Base-by-base conservation (phyloP, 768 basidiomycete species). In the Leccinum ochraceum region DNA sequence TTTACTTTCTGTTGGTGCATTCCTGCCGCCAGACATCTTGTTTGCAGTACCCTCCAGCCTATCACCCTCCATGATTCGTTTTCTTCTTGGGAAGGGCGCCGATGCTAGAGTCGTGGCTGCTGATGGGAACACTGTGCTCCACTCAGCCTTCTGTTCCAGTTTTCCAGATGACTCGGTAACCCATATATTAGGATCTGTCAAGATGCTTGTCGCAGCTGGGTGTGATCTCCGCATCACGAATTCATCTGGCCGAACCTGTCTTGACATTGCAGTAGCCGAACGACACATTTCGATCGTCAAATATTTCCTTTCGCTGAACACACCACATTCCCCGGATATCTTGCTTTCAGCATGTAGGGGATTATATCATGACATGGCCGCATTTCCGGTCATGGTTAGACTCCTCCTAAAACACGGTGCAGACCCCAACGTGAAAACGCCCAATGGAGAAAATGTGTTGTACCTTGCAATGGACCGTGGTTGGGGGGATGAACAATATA, bases 361-460 rank as follows among this genome's bases (percentile, higher is more conserved):
- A 28, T 1, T 1, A 36, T 11, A 4, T 20, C 1, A 14, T 3
- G 3, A 42, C 17, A 0, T 0, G 0, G n/a, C 42, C n/a, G 0
- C 3, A 10, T 4, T 20, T 11, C 10, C 3, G 10, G 10, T 5
- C 5, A 49, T 26, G 13, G n/a, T 49, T 0, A 26, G 1, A 24
- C 3, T 14, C 22, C 48, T 49, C 3, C 48, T 49, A 8, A 16
- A 49, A 10, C 22, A 49, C n/a, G 48, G 22, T 7, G 48, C 14
- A 49, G 6, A 24, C 48, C 13, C 14, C 5, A 7, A 49, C 8
- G 7, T 24, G 22, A 49, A 5, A 3, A 49, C 22, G 1, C 24
- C 48, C 3, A 2, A 8, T 10, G 48, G 48, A 49, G 7, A 16
- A 24, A 49, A 16, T 22, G 14, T 2, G 22, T 8, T 49, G 4